Percentiles rank a stretch among this genome's conserved stretches.
Conservation (phyloP, 331 rosid genomes). For the Spiraea crenata region DNA sequence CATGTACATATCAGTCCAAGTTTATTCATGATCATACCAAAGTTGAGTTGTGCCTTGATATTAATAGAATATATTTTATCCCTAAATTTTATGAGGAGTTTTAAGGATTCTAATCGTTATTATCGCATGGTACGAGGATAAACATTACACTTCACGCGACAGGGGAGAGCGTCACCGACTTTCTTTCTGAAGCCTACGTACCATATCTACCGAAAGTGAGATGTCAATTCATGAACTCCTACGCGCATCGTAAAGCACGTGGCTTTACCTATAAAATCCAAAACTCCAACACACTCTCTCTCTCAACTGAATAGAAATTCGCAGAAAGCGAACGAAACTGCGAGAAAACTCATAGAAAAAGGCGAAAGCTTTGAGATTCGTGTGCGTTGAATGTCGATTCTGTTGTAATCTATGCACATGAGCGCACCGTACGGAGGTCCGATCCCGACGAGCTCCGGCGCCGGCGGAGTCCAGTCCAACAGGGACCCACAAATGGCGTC, state of each 20-base stretch:
- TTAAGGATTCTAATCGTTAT: too few species aligned
- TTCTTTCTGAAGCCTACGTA: neutral
- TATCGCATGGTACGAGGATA: too few species aligned
- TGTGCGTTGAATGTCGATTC: slow-evolving; percentile 25
- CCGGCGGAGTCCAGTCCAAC: slow-evolving; percentile 34
- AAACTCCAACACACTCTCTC: neutral
- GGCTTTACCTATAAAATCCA: neutral
- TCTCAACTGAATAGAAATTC: neutral
- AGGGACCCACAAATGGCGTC: slow-evolving; percentile 46
- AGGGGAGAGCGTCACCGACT: neutral
- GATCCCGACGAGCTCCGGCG: slow-evolving; percentile 22
- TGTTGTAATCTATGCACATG: slow-evolving; percentile 38
- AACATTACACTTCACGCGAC: neutral
- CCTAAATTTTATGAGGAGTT: too few species aligned
- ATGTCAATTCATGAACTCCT: neutral
- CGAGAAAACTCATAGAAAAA: neutral
- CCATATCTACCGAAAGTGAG: neutral
- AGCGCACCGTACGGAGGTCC: slow-evolving; percentile 38
- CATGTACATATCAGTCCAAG: too few species aligned
- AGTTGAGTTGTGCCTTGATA: too few species aligned
- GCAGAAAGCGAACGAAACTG: neutral
- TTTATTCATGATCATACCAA: too few species aligned
- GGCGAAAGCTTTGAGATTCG: neutral
- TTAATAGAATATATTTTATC: too few species aligned
- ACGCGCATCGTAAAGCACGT: slow-evolving; percentile 24